These are phyloP conservation scores for Phoma sp. DNA, from an alignment of 2,329 filamentous ascomycete species.

Conservation along the genomic window DNA sequence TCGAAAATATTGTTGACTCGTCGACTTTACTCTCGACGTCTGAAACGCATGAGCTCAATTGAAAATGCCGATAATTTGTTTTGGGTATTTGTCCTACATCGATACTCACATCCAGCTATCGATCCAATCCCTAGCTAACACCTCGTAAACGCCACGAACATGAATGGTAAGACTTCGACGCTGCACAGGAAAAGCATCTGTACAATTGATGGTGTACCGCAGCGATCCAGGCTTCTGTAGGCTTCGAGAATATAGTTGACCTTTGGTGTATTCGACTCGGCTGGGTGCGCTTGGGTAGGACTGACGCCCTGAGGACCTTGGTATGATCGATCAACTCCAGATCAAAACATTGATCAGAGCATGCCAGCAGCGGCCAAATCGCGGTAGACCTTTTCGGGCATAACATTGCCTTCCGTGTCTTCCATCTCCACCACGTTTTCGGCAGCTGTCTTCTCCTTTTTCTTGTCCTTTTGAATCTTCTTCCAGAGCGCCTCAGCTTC, in stretches of 20 bases:
- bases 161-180: background rate
- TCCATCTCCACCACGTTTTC: conserved; percentile 98
- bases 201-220: background rate
- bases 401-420: conserved; percentile 95
- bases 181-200: background rate
- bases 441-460: conserved; percentile 74
- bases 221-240: background rate
- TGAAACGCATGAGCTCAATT: too few relatives aligned
- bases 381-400: conserved; percentile 98
- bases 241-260: background rate
- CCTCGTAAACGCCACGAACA: background rate
- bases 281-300: background rate
- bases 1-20: too few relatives aligned
- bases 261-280: background rate
- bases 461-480: conserved; percentile 87
- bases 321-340: background rate
- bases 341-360: conserved; percentile 30
- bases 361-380: conserved; percentile 93
- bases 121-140: background rate
- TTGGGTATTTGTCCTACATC: conserved; percentile 16
- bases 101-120: background rate
- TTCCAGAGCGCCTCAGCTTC: conserved; percentile 90
- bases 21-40: too few relatives aligned
- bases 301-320: background rate
- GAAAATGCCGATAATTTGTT: background rate